Evolutionary conservation across 345 rosid genomes (phyloP).

Genomic region (Salix viminalis): DNA sequence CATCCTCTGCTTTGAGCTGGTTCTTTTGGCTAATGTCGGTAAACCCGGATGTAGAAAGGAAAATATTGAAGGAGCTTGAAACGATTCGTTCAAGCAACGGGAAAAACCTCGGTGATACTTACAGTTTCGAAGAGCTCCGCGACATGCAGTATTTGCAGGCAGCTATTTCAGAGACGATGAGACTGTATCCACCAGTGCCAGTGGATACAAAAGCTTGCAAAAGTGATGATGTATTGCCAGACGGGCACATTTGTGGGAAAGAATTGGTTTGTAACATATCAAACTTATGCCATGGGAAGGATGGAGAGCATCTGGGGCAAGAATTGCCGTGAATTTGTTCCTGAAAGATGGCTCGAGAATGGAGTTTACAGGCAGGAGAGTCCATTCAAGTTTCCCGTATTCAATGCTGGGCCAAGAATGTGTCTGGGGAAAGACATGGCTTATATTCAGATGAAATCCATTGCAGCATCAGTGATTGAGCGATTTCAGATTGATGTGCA

Average conservation of each 20-base stretch:
- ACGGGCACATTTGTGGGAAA: conserved; percentile 9
- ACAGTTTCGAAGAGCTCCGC: conserved; percentile 6
- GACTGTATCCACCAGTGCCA: conserved; percentile 25
- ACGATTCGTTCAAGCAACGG: neutral
- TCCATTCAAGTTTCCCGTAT: conserved; percentile 17
- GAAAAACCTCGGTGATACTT: neutral
- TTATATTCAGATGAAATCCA: conserved; percentile 19
- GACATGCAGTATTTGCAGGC: conserved; percentile 13
- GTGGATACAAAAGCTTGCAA: conserved; percentile 3
- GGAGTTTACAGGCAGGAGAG: conserved; percentile 5
- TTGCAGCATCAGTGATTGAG: conserved; percentile 19
- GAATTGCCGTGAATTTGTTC: conserved; percentile 11
- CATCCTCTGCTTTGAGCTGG: conserved; percentile 16
- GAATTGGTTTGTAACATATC: conserved; percentile 11
- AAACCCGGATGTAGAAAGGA: conserved; percentile 5
- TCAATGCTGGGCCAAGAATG: conserved; percentile 22
- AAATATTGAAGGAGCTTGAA: conserved; percentile 12
- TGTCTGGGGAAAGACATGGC: conserved; percentile 24
- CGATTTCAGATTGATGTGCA: conserved; percentile 5
- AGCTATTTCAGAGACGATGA: conserved; percentile 17
- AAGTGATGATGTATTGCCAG: conserved; percentile 14
- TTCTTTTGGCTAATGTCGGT: conserved; percentile 18
- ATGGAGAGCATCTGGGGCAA: conserved; percentile 21
- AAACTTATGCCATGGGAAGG: conserved; percentile 15
- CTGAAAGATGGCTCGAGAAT: conserved; percentile 24